Base-by-base conservation (phyloP, 2,329 filamentous ascomycete species). In the Calonectria pauciramosa region DNA sequence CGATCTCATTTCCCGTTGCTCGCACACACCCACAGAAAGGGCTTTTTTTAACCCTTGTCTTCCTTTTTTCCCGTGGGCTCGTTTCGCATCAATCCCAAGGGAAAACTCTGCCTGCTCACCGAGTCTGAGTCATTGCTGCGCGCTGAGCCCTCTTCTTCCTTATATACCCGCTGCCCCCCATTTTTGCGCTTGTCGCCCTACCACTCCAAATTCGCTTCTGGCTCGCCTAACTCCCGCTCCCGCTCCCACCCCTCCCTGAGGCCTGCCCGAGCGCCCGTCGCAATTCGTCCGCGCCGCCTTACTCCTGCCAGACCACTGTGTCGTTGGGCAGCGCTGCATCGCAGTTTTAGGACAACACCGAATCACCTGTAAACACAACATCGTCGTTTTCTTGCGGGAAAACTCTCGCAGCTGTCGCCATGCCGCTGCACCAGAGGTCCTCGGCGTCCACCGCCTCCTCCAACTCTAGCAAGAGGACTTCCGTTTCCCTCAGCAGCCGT, bases 311-410 rank as follows among this genome's bases (percentile, higher is more conserved):
- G 79, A 81, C 78, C 77, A 72, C 74, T 63, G 51, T 75, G 78
- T 81, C 80, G 79, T 81, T 81, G 80, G 80, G 80, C 80, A 81
- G 80, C 75, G 78, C 80, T 81, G 80, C 79, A 80, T 75, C 78
- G 78, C 79, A 81, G 79, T 77, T 72, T 76, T 71, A 74, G 74
- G 71, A 74, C 60, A 65, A 75, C 72, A 68, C 63, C 73, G 75
- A 80, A 81, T 71, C 77, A 77, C 68, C 69, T 74, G 70, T 49
- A 70, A 76, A 75, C 74, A 73, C 71, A 78, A 51, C 68, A 75
- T 75, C 71, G 66, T 73, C 74, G 73, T 65, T 75, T 75, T 79
- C 71, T 69, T 74, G 73, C 75, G 73, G 77, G 75, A 74, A 70
- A 75, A 67, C 77, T 70, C 77, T 68, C 79, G 77, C 69, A 78